Base-by-base conservation (phyloP, 1,139 yeast species). In the Spathaspora sp. region DNA sequence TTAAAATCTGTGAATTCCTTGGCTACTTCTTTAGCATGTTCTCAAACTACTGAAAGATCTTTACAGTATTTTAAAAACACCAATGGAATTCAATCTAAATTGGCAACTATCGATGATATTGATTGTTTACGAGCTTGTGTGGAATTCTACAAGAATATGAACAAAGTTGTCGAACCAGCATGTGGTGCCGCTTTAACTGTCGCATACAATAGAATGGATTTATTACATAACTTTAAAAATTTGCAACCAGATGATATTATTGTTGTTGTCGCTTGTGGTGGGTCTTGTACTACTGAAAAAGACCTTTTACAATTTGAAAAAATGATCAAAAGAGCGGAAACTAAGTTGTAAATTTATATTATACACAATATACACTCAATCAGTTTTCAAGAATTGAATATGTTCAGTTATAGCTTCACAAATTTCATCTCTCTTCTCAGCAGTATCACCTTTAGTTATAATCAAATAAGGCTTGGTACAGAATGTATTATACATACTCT, bases 121-220 rank as follows among this genome's bases (percentile, higher is more conserved):
- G 83, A 81, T 43, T 82, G 88, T 0, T 66, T 80, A 1, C 58
- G 61, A 16, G 84, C 85, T 0, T 69, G 82, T 43, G 58, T 80
- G 13, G 66, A 61, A 37, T 82, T 76, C 53, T 76, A 82, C 6
- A 68, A 75, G 10, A 77, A 72, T 38, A 77, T 71, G 48, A 72
- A 73, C 34, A 66, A 75, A 43, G 67, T 82, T 7, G 81, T 82
- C 0, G 91, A 86, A 57, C 89, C 90, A 0, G 89, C 91, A 0
- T 86, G 91, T 66, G 90, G 89, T 9, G 90, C 89, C 1, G 76
- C 89, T 0, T 55, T 85, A 26, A 78, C 84, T 15, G 65, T 78
- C 7, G 71, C 76, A 2, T 80, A 80, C 56, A 63, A 74, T 42
- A 62, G 61, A 37, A 56, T 63, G 7, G 67, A 67, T 7, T 54